Percentiles rank a stretch among this genome's conserved stretches.
phyloP scores from a whole-genome alignment of 2,329 filamentous ascomycete genomes.

The Epichloe aotearoae region DNA sequence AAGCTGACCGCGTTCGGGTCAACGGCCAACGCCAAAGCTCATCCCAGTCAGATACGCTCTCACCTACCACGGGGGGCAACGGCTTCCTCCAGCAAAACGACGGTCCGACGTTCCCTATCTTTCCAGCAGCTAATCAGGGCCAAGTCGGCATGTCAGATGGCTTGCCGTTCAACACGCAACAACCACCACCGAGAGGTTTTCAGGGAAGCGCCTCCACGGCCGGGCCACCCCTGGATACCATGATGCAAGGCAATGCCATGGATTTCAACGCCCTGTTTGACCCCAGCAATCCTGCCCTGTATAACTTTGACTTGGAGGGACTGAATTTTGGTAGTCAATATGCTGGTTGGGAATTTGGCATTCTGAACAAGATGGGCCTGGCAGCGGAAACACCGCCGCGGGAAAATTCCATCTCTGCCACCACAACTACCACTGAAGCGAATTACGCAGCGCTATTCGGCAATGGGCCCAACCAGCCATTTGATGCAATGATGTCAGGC shows the following conservation, averaged over 20 bases:
- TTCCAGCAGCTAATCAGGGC: conserved; percentile 29
- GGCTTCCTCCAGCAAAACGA: conserved; percentile 36
- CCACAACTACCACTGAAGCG: conserved; percentile 23
- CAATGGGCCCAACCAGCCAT: conserved; percentile 37
- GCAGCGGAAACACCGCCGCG: conserved; percentile 63
- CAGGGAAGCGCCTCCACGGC: conserved; percentile 39
- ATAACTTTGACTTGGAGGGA: conserved; percentile 91
- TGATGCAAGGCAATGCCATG: conserved; percentile 37
- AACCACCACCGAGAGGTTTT: conserved; percentile 61
- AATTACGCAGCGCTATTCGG: conserved; percentile 35
- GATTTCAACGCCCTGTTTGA: conserved; percentile 61
- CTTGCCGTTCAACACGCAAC: conserved; percentile 48
- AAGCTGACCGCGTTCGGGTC: conserved; percentile 30
- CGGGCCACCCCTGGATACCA: conserved; percentile 30
- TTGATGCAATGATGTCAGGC: conserved; percentile 32
- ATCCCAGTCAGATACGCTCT: conserved; percentile 32
- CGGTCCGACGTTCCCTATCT: conserved; percentile 37
- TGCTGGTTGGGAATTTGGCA: conserved; percentile 87
- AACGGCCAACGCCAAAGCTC: conserved; percentile 35
- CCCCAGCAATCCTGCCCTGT: conserved; percentile 79
- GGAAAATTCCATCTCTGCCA: conserved; percentile 40
- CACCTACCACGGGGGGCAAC: conserved; percentile 25
- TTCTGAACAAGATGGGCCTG: conserved; percentile 82
- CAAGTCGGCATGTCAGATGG: conserved; percentile 34
- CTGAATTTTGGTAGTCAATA: conserved; percentile 88